Conservation (phyloP, 139 green algal species). For the Auxenochlorella pyrenoidosa region DNA sequence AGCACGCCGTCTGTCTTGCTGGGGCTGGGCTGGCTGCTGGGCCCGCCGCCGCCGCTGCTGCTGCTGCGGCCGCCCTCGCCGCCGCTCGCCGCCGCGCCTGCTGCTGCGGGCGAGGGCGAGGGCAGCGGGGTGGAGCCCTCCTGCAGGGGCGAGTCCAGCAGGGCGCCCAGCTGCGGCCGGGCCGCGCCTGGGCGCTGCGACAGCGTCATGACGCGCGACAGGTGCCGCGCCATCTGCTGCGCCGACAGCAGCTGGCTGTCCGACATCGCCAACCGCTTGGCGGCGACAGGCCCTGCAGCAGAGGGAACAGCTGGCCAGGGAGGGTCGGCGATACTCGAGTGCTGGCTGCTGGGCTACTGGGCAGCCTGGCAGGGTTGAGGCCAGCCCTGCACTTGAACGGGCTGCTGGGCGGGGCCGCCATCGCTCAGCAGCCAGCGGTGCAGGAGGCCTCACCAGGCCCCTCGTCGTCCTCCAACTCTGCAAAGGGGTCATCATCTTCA, state of each 20-base stretch:
- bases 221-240: constrained; percentile 28
- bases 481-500: constrained; percentile 29
- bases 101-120: background rate
- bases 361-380: no score
- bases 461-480: constrained; percentile 22
- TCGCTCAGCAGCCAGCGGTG: background rate
- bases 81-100: background rate
- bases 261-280: background rate
- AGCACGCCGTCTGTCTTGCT: background rate
- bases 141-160: background rate
- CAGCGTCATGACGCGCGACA: constrained; percentile 2
- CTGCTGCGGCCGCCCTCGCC: background rate
- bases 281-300: background rate
- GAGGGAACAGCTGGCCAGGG: no score
- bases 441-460: background rate
- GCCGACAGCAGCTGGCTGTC: constrained; percentile 14
- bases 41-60: background rate
- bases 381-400: background rate
- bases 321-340: background rate
- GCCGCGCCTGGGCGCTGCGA: background rate
- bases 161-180: background rate
- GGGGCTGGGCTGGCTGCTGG: no score
- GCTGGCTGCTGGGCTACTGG: background rate
- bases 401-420: background rate
- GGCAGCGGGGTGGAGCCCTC: background rate